Evolutionary conservation across 768 basidiomycete species (phyloP).

Genomic region (Naganishia vaughanmartiniae): DNA sequence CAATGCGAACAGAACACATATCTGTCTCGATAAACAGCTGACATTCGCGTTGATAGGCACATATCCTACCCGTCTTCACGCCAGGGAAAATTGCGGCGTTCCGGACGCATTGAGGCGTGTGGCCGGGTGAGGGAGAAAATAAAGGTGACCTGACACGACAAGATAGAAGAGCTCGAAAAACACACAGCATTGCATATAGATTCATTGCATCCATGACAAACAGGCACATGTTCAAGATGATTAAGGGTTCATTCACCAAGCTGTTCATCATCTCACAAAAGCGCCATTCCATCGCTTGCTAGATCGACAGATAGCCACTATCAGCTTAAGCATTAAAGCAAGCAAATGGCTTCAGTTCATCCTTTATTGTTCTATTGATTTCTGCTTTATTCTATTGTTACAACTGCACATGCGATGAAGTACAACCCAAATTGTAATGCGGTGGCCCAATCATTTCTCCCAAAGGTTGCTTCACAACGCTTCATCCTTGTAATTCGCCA

Average conservation of each 20-base stretch:
- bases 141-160: no score
- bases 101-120: background rate
- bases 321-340: background rate
- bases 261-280: no score
- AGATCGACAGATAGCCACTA: no score
- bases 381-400: slow-evolving; percentile 1
- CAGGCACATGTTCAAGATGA: no score
- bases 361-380: background rate
- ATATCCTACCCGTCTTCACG: slow-evolving; percentile 69
- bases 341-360: background rate
- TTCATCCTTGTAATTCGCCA: slow-evolving; percentile 82
- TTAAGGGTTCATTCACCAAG: no score
- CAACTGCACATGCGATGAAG: slow-evolving; percentile 18
- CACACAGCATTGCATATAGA: no score
- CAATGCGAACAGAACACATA: background rate
- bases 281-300: no score
- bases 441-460: background rate
- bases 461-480: slow-evolving; percentile 8
- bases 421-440: slow-evolving; percentile 3
- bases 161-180: no score
- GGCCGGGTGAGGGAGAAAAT: background rate
- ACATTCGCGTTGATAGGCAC: slow-evolving; percentile 56
- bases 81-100: slow-evolving; percentile 55
- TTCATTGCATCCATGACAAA: no score
- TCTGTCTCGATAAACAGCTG: background rate